Base-by-base conservation (phyloP, 2,329 filamentous ascomycete species). In the Cladosporium sp. region DNA sequence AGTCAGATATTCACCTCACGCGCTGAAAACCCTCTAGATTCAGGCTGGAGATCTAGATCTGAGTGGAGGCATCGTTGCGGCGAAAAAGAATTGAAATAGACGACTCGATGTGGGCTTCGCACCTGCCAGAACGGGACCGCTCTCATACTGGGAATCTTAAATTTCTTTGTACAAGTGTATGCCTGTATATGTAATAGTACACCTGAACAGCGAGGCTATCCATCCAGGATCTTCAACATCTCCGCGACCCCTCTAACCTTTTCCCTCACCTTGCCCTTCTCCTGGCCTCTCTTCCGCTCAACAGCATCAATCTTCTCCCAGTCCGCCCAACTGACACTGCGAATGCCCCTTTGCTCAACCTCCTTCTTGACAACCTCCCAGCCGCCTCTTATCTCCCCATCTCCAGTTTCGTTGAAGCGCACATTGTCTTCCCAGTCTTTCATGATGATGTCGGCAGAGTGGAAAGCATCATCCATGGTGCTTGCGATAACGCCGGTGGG, bases 401-500 rank as follows among this genome's bases (percentile, higher is more conserved):
- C 74, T 68, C 67, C 71, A 67, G 55, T 73, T 71, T 76, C 71
- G 8, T 78, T 71, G 64, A 88, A 86, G 0, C 77, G 78, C 11
- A 77, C 78, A 5, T 77, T 72, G 0, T 76, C 74, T 59, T 80
- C 74, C 90, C 92, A 94, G 75, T 99, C 95, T n/a, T 86, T 80
- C 0, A 86, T 86, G 68, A 99, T 91, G 2, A 90, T 88, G 75
- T 97, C 93, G 1, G 89, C 95, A 0, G 93, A 97, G 10, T 87
- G 85, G 74, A 98, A 99, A 0, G 95, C 94, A 77, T 99, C 95
- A 67, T 90, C 87, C 92, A 99, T 96, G 0, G 95, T 99, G 34
- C 90, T 93, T 1, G 94, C 94, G 76, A 99, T 99, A 3, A 98
- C 93, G 2, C 95, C 95, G 0, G 93, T 97, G 0, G 95, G 94